Percentiles rank a stretch among this genome's conserved stretches.
These are phyloP conservation scores for Dipteronia dyeriana DNA, from an alignment of 345 rosid genomes.

Conservation along the genomic window DNA sequence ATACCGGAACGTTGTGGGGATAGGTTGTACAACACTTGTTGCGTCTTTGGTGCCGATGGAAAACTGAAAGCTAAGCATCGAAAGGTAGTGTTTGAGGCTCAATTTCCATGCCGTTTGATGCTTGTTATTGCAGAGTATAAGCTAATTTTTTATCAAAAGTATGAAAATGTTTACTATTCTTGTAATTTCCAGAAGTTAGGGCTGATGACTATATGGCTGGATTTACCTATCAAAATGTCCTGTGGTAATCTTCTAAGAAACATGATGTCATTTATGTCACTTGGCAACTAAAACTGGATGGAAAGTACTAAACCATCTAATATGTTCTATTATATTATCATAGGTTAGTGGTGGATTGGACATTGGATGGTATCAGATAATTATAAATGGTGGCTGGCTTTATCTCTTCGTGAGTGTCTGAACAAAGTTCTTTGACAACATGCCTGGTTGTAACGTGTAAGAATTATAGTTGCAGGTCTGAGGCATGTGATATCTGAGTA, in stretches of 20 bases:
- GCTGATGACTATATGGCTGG: neutral
- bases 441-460: neutral
- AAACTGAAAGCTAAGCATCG: slow-evolving; percentile 83
- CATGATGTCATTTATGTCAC: neutral
- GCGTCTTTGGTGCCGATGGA: slow-evolving; percentile 77
- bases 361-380: neutral
- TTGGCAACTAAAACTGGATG: neutral
- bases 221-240: neutral
- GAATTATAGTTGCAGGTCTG: neutral
- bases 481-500: neutral
- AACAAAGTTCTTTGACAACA: neutral
- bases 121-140: neutral
- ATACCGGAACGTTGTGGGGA: slow-evolving; percentile 73
- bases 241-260: neutral
- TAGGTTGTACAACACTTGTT: slow-evolving; percentile 78
- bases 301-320: neutral
- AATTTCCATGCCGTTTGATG: neutral
- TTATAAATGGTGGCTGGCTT: neutral
- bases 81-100: slow-evolving; percentile 48
- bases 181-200: neutral
- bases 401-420: neutral
- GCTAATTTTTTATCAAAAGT: neutral
- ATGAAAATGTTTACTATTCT: neutral
- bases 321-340: neutral
- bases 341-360: neutral